phyloP scores from a whole-genome alignment of 1,139 yeast genomes.

The Saccharomyces hybrid region DNA sequence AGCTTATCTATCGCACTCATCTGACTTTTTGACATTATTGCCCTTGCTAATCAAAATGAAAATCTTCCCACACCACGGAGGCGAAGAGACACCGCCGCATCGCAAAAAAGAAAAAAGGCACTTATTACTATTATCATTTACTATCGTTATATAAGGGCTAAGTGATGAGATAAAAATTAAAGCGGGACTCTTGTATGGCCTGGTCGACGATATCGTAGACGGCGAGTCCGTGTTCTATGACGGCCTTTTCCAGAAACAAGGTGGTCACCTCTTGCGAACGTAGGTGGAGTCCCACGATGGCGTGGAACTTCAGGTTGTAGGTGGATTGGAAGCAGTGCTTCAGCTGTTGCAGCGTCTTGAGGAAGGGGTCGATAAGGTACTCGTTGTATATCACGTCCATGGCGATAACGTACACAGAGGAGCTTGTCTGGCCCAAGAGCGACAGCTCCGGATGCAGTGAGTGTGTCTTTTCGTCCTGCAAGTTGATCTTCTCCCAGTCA shows the following conservation, averaged over 20 bases:
- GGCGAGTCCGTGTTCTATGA: conserved; percentile 17
- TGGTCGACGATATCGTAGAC: conserved; percentile 15
- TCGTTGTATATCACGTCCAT: conserved; percentile 33
- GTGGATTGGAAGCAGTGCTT: conserved; percentile 6
- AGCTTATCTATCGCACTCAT: not conserved
- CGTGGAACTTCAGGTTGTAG: conserved; percentile 6
- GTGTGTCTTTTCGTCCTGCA: conserved; percentile 8
- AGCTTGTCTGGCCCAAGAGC: not conserved
- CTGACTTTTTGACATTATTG: not conserved
- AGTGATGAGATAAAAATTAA: conserved; percentile 15
- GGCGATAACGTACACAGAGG: conserved; percentile 22
- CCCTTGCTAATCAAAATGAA: conserved; percentile 3
- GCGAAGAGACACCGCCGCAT: conserved; percentile 9
- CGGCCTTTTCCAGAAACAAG: conserved; percentile 24
- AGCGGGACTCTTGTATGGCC: conserved; percentile 18
- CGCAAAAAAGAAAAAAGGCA: not conserved
- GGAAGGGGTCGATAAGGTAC: conserved; percentile 27
- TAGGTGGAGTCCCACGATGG: conserved; percentile 28
- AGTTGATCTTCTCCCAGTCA: conserved; percentile 27
- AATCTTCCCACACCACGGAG: conserved; percentile 13
- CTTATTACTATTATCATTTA: not conserved
- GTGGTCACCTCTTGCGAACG: conserved; percentile 27
- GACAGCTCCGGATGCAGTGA: conserved; percentile 1
- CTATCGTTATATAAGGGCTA: conserved; percentile 7
- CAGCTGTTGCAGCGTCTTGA: conserved; percentile 20